Evolutionary conservation across 495 filamentous ascomycete genomes (phyloP), one percentile per base, ranked within the genome.

Genomic region (Annulohypoxylon bovei): DNA sequence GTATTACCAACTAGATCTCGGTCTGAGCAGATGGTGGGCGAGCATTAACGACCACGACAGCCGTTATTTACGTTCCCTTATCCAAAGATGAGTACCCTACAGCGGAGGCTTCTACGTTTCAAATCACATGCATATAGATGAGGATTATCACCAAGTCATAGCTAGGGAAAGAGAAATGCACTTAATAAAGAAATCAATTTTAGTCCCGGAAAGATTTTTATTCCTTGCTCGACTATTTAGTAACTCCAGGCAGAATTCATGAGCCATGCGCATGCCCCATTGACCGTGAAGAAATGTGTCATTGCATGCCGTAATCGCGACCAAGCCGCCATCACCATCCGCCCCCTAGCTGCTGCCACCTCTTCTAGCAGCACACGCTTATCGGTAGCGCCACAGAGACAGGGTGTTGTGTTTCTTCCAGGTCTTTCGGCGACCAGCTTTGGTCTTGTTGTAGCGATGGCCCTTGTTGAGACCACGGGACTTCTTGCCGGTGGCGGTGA

Each of bases 371-470:
- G 39, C 60, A 71, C 42, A 61, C 79, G 73, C 77, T 82, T 84
- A 88, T 80, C 86, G 79, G 85, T 95, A 97, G 78, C 93, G 86
- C 92, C 93, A 97, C 81, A 95, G 91, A 81, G 89, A 93, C 81
- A 95, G 89, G 82, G 95, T 99, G 91, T 98, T 98, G 89, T 95
- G 94, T 82, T 91, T 88, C 92, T 97, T 97, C 95, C 95, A 99
- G 80, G 94, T 98, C 92, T 98, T 97, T 85, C 96, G 91, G 78
- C 95, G 89, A 75, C 95, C 95, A 76, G 93, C 88, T 71, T 84
- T 87, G 80, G 96, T 99, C 88, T 99, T 97, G 91, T 94, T 97
- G 92, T 92, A 98, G 72, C 90, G 88, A 85, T 99, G 95, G 75
- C 95, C 95, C 88, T 97, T 97, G 90, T 93, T 94, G 85, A 98